Evolutionary conservation across 441 rosid genomes (phyloP).

Genomic region (Pelargonium citronellum): DNA sequence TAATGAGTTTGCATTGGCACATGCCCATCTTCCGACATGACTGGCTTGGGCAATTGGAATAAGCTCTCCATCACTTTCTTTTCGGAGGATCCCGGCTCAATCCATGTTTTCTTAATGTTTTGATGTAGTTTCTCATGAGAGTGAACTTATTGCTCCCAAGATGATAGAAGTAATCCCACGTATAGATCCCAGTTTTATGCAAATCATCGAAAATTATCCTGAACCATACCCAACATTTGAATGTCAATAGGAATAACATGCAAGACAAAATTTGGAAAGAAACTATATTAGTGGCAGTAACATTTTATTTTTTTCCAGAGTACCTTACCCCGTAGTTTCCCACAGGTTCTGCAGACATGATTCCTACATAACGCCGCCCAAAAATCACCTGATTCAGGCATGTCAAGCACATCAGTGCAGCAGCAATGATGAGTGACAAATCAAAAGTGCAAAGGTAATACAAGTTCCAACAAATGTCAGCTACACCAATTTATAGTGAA

Average conservation of each 20-base stretch:
- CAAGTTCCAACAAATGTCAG: neutral
- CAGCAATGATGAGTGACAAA: neutral
- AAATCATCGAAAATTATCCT: conserved; percentile 83
- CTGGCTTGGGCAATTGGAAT: neutral
- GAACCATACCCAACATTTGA: conserved; percentile 20
- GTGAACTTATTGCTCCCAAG: conserved; percentile 78
- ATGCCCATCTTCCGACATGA: too few species aligned
- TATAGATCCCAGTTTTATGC: conserved; percentile 86
- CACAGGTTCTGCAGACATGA: conserved; percentile 86
- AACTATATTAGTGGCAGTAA: neutral
- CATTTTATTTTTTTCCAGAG: conserved; percentile 5
- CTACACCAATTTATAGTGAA: neutral
- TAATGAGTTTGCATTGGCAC: too few species aligned
- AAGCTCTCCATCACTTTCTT: conserved; percentile 36
- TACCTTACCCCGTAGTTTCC: conserved; percentile 97
- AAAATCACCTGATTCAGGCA: conserved; percentile 58
- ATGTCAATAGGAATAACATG: conserved; percentile 3
- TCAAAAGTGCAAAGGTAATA: neutral
- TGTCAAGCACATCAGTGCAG: conserved; percentile 8
- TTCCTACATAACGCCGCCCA: conserved; percentile 83
- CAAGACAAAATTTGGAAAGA: neutral
- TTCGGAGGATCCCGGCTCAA: conserved; percentile 78
- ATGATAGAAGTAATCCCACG: conserved; percentile 79
- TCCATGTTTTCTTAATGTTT: conserved; percentile 62
- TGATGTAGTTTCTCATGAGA: conserved; percentile 70